Evolutionary conservation across 257 asterid genomes (phyloP).

Genomic region (Marsdenia floribunda): DNA sequence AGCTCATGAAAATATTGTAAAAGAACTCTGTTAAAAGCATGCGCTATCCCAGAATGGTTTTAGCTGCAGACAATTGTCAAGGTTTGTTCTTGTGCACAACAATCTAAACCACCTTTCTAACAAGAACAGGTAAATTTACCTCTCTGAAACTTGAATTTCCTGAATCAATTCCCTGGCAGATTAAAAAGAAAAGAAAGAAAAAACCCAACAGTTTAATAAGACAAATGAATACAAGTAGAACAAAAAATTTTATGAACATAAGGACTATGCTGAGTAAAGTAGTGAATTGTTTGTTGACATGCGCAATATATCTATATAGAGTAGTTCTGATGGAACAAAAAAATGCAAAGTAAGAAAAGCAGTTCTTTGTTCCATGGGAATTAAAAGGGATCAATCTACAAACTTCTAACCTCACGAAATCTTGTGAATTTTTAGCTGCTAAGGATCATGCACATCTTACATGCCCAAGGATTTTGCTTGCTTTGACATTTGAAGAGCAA

Average conservation of each 20-base stretch:
- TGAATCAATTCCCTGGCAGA: constrained; percentile 42
- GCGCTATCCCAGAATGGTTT: neutral
- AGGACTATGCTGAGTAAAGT: neutral
- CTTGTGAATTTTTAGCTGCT: neutral
- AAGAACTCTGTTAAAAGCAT: neutral
- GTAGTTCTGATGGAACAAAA: neutral
- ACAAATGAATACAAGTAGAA: neutral
- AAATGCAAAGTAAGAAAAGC: neutral
- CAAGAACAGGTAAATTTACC: constrained; percentile 33
- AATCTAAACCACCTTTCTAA: neutral
- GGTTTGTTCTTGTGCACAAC: neutral
- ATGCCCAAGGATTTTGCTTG: neutral
- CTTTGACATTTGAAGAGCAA: neutral
- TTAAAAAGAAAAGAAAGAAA: constrained; percentile 5
- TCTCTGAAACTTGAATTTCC: constrained; percentile 53
- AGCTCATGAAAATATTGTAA: constrained; percentile 8
- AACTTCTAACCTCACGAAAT: no score
- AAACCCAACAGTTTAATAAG: neutral
- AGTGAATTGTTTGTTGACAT: neutral
- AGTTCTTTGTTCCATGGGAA: neutral
- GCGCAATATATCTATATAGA: neutral
- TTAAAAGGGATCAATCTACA: neutral
- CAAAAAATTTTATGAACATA: neutral
- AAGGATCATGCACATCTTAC: neutral
- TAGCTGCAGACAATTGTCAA: neutral